Evolutionary conservation across 2,329 filamentous ascomycete species (phyloP).

Genomic region (Cladosporium oxysporum): DNA sequence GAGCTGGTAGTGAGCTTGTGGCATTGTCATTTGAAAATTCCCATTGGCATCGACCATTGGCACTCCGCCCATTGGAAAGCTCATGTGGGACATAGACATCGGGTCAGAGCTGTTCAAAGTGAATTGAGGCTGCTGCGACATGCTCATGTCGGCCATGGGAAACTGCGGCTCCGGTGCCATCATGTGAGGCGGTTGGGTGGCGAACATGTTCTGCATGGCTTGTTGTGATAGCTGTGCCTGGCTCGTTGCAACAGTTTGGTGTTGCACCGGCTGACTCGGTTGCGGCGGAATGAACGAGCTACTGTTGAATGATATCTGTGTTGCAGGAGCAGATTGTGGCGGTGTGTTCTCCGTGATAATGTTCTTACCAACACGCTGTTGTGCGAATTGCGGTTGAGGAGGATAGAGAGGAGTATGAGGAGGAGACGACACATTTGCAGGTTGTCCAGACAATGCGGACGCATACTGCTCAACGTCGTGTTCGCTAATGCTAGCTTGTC

Average conservation of each 20-base stretch:
- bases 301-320: conserved; percentile 48
- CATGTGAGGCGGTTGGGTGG: conserved; percentile 14
- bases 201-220: conserved; percentile 23
- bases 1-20: conserved; percentile 19
- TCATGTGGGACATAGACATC: conserved; percentile 6
- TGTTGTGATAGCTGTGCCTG: conserved; percentile 24
- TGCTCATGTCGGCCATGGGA: conserved; percentile 21
- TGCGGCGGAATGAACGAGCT: conserved; percentile 36
- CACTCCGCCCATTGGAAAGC: conserved; percentile 21
- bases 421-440: conserved; percentile 45
- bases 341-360: conserved; percentile 49
- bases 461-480: conserved; percentile 27
- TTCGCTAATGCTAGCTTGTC: conserved; percentile 45
- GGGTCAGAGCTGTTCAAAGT: conserved; percentile 10
- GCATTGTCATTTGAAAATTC: conserved; percentile 24
- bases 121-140: conserved; percentile 14
- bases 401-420: conserved; percentile 46
- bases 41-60: conserved; percentile 26
- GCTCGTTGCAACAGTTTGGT: conserved; percentile 22
- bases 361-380: conserved; percentile 36
- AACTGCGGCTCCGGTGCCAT: conserved; percentile 24
- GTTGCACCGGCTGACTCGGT: conserved; percentile 20
- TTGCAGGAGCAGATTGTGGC: conserved; percentile 53
- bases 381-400: conserved; percentile 28
- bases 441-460: conserved; percentile 24